Evolutionary conservation across 257 asterid species (phyloP).

Genomic region (Leptodermis oblonga): DNA sequence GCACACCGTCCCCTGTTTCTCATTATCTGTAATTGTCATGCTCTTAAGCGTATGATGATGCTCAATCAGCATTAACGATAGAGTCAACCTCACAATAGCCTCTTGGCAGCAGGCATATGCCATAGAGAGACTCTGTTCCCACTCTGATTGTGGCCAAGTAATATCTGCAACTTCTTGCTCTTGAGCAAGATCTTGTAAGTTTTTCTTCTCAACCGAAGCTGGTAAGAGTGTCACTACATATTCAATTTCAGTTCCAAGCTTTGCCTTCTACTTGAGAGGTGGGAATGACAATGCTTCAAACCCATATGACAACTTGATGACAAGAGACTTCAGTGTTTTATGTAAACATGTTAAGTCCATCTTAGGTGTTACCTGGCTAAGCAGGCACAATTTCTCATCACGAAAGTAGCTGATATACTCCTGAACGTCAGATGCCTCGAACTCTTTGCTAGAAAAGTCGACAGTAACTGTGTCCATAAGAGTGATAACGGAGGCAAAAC

Average conservation of each 20-base stretch:
- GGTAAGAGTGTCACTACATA: conserved; percentile 11
- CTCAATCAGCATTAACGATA: conserved; percentile 18
- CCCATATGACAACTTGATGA: conserved; percentile 21
- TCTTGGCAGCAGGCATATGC: neutral
- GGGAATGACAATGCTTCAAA: neutral
- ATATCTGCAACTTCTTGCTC: neutral
- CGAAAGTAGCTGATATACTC: neutral
- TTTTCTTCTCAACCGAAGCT: neutral
- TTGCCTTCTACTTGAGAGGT: conserved; percentile 12
- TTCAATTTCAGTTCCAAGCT: conserved; percentile 10
- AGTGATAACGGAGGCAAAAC: conserved; percentile 10
- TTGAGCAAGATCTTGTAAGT: neutral
- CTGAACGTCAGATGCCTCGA: neutral
- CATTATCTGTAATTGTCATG: conserved; percentile 12
- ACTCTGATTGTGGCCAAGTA: neutral
- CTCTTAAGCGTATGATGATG: conserved; percentile 16
- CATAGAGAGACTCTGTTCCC: neutral
- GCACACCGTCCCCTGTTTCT: conserved; percentile 11
- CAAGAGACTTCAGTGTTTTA: conserved; percentile 18
- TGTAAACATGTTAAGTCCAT: conserved; percentile 12
- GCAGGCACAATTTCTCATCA: neutral
- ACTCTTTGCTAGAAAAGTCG: conserved; percentile 16
- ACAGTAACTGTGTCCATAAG: conserved; percentile 10
- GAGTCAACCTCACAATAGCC: conserved; percentile 13
- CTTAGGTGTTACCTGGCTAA: conserved; percentile 15